A percentile compares a stretch with the other conserved stretches of the same genome.
Evolutionary conservation across 2,329 filamentous ascomycete genomes (phyloP).

Genomic region (Dothideomycetes sp.): DNA sequence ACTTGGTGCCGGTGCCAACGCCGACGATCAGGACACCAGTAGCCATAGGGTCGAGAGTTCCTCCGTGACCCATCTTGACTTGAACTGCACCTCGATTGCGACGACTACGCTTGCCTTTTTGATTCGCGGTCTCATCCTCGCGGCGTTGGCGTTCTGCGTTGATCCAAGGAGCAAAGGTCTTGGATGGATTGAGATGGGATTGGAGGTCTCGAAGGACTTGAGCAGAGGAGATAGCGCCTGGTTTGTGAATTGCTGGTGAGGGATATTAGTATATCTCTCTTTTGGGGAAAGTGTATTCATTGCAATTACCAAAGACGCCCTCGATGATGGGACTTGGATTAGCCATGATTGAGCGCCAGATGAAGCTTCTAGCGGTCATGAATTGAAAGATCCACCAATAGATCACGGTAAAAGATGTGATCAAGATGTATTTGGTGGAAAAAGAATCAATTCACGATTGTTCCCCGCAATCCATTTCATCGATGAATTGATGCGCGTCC

Average conservation of each 20-base stretch:
- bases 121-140: conserved; percentile 45
- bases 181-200: conserved; percentile 68
- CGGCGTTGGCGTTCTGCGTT: conserved; percentile 48
- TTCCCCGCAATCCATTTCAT: too few species aligned
- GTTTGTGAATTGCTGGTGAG: conserved; percentile 77
- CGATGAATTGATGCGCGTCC: too few species aligned
- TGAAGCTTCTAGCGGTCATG: conserved; percentile 5
- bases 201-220: conserved; percentile 86
- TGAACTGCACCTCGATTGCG: conserved; percentile 48
- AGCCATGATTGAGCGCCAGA: conserved; percentile 15
- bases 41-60: conserved; percentile 86
- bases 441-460: too few species aligned
- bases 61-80: conserved; percentile 93
- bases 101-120: conserved; percentile 47
- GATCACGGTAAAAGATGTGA: too few species aligned
- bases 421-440: too few species aligned
- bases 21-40: conserved; percentile 87
- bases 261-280: neutral
- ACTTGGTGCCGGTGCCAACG: conserved; percentile 78
- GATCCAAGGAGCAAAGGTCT: conserved; percentile 69
- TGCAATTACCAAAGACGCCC: conserved; percentile 47
- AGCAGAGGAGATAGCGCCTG: conserved; percentile 73
- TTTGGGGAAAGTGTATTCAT: neutral
- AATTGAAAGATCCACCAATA: neutral
- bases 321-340: conserved; percentile 31